These are phyloP conservation scores for Eimeria maxima DNA, from an alignment of 169 alveolate species.

Conservation along the genomic window DNA sequence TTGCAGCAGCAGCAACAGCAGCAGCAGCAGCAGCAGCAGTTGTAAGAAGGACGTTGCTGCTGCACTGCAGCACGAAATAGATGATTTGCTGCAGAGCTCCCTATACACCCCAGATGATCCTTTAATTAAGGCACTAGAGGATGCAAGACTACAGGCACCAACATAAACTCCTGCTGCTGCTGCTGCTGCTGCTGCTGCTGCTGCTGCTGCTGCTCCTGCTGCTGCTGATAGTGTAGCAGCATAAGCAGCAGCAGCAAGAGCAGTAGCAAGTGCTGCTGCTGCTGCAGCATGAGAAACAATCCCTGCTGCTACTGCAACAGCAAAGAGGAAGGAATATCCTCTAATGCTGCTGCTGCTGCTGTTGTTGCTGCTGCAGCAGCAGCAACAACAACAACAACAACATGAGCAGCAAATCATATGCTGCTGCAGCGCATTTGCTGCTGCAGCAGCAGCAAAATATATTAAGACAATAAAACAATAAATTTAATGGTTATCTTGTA, in stretches of 20 bases:
- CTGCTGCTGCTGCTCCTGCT: conserved; percentile 20
- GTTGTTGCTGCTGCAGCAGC: conserved; percentile 20
- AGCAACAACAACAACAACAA: not conserved
- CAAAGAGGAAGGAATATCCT: no score
- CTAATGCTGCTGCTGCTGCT: no score
- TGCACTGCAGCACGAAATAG: conserved; percentile 22
- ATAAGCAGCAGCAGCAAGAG: not conserved
- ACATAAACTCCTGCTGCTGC: not conserved
- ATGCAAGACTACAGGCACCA: not conserved
- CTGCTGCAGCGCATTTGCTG: not conserved
- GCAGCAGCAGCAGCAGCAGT: conserved; percentile 21
- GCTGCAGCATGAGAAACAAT: no score
- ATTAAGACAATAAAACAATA: no score
- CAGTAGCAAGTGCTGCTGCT: no score
- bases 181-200: conserved; percentile 29
- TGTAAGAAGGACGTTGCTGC: not conserved
- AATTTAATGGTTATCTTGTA: no score
- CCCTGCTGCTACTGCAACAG: no score
- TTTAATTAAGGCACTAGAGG: conserved; percentile 28
- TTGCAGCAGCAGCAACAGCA: not conserved
- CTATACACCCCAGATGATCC: conserved; percentile 56
- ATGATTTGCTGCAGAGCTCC: conserved; percentile 20
- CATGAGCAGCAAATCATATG: not conserved
- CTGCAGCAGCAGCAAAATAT: not conserved
- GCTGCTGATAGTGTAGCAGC: not conserved